Percentiles rank a stretch among this genome's conserved stretches.
These are phyloP conservation scores for Claviceps purpurea DNA, from an alignment of 2,329 filamentous ascomycete genomes.

Conservation along the genomic window DNA sequence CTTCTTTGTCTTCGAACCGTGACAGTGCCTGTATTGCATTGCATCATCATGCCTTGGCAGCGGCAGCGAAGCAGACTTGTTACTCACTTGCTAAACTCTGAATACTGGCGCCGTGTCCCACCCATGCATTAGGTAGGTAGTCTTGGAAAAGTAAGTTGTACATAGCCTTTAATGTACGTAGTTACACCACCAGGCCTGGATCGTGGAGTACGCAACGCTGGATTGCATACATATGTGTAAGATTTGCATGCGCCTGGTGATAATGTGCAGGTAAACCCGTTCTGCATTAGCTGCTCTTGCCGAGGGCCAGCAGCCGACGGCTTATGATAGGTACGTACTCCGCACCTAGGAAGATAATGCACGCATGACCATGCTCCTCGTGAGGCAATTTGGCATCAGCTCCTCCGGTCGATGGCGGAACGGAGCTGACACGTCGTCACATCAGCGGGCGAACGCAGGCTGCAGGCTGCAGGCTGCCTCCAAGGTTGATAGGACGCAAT, in stretches of 20 bases:
- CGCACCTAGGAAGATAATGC: too few species aligned
- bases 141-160: too few species aligned
- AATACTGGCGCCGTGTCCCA: not conserved
- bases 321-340: too few species aligned
- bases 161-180: too few species aligned
- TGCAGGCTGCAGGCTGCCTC: too few species aligned
- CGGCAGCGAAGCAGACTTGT: not conserved
- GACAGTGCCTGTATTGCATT: not conserved
- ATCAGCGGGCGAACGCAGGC: too few species aligned
- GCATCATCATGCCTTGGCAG: not conserved
- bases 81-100: not conserved
- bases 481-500: too few species aligned
- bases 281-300: not conserved
- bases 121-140: too few species aligned
- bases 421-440: too few species aligned
- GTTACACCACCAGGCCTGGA: not conserved
- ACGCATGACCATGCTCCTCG: too few species aligned
- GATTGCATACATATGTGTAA: not conserved
- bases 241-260: not conserved
- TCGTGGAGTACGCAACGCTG: not conserved
- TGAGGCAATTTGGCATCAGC: too few species aligned
- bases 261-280: not conserved
- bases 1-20: not conserved
- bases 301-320: not conserved
- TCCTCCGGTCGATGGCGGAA: too few species aligned